Base-by-base conservation (phyloP, 495 filamentous ascomycete species). In the Hypomontagnella submonticulosa region DNA sequence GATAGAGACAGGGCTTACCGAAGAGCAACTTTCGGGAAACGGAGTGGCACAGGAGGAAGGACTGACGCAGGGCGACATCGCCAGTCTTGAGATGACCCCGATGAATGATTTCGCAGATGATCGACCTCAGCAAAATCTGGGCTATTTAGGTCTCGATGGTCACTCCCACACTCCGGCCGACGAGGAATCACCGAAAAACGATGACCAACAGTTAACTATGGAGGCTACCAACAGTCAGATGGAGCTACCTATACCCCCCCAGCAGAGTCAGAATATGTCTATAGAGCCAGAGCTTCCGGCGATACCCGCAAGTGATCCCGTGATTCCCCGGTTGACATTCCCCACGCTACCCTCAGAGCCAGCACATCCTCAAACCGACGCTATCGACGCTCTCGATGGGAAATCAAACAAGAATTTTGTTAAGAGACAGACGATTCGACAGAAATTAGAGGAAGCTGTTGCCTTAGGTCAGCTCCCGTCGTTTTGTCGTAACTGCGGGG, bases 401-500 rank as follows among this genome's bases (percentile, higher is more conserved):
- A 61, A 63, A 34, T 77, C 76, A 46, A 83, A 77, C 70, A 83
- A 83, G 65, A 83, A 83, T 23, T 66, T 73, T 13, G 77, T 81
- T 0, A 86, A 87, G 67, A 89, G 86, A 68, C 82, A 85, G 53
- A 75, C 80, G 1, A 90, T 91, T 60, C 82, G 84, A 66, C 80
- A 88, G 50, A 83, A 82, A 41, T 76, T 96, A 8, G 87, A 92
- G 44, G 79, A 77, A 38, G 86, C 89, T 0, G 84, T 97, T 32
- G 77, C 81, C 16, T 80, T 83, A 50, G 94, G 94, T 1, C 81
- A 91, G 59, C 85, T 90, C 74, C 95, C 95, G 0, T 87, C 88
- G 3, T 97, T 87, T 67, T 99, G 95, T 73, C 85, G 86, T 53
- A 95, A 98, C 71, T 99, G 95, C 69, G 95, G 95, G 4, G 89